A percentile compares a stretch with the other conserved stretches of the same genome.
phyloP scores from a whole-genome alignment of 768 basidiomycete species.

The Clitopilus hobsonii region DNA sequence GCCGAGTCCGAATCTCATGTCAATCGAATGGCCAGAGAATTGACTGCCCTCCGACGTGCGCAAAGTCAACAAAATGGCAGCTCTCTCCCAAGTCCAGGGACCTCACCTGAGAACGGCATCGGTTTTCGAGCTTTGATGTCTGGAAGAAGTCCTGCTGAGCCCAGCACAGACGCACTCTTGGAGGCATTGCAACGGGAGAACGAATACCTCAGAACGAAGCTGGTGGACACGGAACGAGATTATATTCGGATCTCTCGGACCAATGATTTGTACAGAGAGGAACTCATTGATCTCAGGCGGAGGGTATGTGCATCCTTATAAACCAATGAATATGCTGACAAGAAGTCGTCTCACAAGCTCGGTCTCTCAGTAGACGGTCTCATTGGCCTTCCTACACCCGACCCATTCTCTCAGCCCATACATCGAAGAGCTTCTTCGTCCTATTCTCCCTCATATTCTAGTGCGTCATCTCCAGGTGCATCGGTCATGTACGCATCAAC shows the following conservation, averaged over 20 bases:
- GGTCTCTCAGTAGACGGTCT: slow-evolving; percentile 77
- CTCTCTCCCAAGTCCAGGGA: slow-evolving; percentile 18
- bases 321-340: slow-evolving; percentile 6
- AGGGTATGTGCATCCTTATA: slow-evolving; percentile 47
- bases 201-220: slow-evolving; percentile 58
- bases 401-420: slow-evolving; percentile 68
- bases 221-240: slow-evolving; percentile 74
- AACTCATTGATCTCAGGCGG: slow-evolving; percentile 71
- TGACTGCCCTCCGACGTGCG: slow-evolving; percentile 56
- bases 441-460: slow-evolving; percentile 19
- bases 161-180: slow-evolving; percentile 55
- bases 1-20: slow-evolving; percentile 87
- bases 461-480: slow-evolving; percentile 41
- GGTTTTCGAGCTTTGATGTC: slow-evolving; percentile 25
- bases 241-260: slow-evolving; percentile 68
- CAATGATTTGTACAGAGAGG: slow-evolving; percentile 83
- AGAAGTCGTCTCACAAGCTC: slow-evolving; percentile 38
- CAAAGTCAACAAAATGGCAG: slow-evolving; percentile 44
- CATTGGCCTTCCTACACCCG: slow-evolving; percentile 62
- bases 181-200: slow-evolving; percentile 79
- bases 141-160: slow-evolving; percentile 24
- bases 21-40: slow-evolving; percentile 67
- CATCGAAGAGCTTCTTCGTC: slow-evolving; percentile 51
- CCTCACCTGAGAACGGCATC: slow-evolving; percentile 28
- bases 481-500: slow-evolving; percentile 34